These are phyloP conservation scores for Pestalotiopsis sp. DNA, from an alignment of 2,329 filamentous ascomycete species.

Conservation along the genomic window DNA sequence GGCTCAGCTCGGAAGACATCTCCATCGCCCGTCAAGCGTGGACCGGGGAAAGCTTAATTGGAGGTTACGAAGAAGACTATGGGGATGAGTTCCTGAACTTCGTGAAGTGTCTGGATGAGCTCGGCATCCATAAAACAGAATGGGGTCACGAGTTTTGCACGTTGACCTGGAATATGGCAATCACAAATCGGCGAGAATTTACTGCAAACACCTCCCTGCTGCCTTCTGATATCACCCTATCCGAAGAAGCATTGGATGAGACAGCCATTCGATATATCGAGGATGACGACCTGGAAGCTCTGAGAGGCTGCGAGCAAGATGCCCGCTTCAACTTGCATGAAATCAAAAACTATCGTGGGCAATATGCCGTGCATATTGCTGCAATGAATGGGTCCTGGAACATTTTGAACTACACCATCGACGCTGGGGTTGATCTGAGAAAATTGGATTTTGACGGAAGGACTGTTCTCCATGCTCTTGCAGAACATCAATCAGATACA, in stretches of 20 bases:
- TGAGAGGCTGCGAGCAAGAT: neutral
- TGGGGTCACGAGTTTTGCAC: neutral
- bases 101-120: neutral
- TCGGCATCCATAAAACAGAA: neutral
- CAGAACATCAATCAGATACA: neutral
- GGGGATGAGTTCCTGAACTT: neutral
- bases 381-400: neutral
- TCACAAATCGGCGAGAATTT: neutral
- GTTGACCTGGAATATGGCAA: neutral
- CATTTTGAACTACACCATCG: neutral
- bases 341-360: fast-evolving
- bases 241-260: neutral
- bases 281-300: neutral
- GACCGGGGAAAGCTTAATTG: neutral
- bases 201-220: neutral
- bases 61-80: neutral
- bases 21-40: neutral
- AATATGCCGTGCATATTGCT: neutral
- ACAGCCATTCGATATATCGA: neutral
- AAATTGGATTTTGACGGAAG: neutral
- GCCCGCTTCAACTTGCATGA: neutral
- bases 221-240: neutral
- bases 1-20: neutral
- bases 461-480: neutral
- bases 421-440: neutral